Base-by-base conservation (phyloP, 2,329 filamentous ascomycete genomes). In the Gaeumannomyces sp. region DNA sequence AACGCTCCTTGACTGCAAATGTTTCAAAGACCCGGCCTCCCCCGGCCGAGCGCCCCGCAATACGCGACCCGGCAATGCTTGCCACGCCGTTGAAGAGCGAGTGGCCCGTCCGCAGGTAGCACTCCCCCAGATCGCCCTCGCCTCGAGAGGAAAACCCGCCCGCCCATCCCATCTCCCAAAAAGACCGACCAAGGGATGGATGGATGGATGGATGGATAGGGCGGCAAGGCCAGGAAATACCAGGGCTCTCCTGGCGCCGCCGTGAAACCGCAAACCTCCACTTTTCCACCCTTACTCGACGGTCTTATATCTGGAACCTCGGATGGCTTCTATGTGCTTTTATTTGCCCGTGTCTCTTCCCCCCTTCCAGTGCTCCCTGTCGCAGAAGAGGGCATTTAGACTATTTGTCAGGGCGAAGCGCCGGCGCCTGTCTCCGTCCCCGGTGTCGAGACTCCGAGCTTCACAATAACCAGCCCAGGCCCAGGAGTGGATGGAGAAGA, bases 201-300 rank as follows among this genome's bases (percentile, higher is more conserved):
- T 33, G 31, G 8, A 11, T 33, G n/a, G n/a, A 33, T 33, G 31
- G 11, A 50, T 19, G 19, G 38, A 1, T 19, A 13, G 29, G 33
- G 33, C 38, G 38, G 16, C 38, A 50, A 22, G 38, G 38, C 38
- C 38, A 50, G 38, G 6, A 50, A 50, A 50, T 50, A 16, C 19
- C 45, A 35, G 35, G 7, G 3, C 35, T 53, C 25, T 22, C 29
- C 38, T 33, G 63, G 66, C 22, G 66, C 64, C 29, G 59, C 29
- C 10, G 59, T 31, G 59, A n/a, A 31, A 60, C 59, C 29, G 59
- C 29, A 35, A 35, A n/a, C 19, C 29, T n/a, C 33, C 60, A 53
- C 31, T 50, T 62, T n/a, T 62, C 16, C 60, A n/a, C 60, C n/a
- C 25, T 62, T 45, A 19, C 31, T 29, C 31, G 38, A 19, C 60